phyloP scores from a whole-genome alignment of 805 yeast species.

The Candida cerambycidarum region DNA sequence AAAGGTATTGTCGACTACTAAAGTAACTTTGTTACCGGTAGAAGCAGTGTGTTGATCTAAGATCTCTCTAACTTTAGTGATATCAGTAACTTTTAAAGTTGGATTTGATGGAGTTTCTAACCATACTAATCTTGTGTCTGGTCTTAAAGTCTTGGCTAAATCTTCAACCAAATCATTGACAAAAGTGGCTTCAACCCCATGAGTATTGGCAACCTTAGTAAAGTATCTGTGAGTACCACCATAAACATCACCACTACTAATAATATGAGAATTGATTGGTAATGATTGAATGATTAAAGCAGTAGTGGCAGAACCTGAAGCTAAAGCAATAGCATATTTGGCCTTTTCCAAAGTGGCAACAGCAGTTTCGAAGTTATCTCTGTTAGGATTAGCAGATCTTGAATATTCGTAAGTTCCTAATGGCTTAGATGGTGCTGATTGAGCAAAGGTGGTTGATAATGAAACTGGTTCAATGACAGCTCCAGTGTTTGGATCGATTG shows the following conservation, averaged over 20 bases:
- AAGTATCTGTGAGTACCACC: slow-evolving; percentile 93
- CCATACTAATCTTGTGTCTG: slow-evolving; percentile 78
- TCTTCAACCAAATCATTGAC: slow-evolving; percentile 64
- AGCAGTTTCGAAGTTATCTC: slow-evolving; percentile 76
- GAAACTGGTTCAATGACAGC: slow-evolving; percentile 87
- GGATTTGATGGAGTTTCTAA: slow-evolving; percentile 89
- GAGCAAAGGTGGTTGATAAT: slow-evolving; percentile 82
- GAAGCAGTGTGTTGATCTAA: slow-evolving; percentile 46
- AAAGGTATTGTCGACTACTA: slow-evolving; percentile 88
- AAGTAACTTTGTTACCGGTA: slow-evolving; percentile 51
- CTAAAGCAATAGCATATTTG: slow-evolving; percentile 70
- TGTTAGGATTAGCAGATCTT: slow-evolving; percentile 83
- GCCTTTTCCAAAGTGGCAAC: slow-evolving; percentile 79
- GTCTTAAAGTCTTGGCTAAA: slow-evolving; percentile 52
- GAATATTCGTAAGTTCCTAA: slow-evolving; percentile 81
- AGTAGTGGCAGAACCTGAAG: slow-evolving; percentile 86
- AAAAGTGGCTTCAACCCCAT: slow-evolving; percentile 70
- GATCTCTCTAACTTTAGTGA: slow-evolving; percentile 56
- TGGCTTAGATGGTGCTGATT: slow-evolving; percentile 73
- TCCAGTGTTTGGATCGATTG: slow-evolving; percentile 70
- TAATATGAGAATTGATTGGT: slow-evolving; percentile 69
- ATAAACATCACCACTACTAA: slow-evolving; percentile 82
- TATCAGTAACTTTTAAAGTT: slow-evolving; percentile 77
- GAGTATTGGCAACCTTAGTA: slow-evolving; percentile 79
- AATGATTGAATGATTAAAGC: slow-evolving; percentile 73